Base-by-base conservation (phyloP, 2,329 filamentous ascomycete species). In the Penicillium sp. region DNA sequence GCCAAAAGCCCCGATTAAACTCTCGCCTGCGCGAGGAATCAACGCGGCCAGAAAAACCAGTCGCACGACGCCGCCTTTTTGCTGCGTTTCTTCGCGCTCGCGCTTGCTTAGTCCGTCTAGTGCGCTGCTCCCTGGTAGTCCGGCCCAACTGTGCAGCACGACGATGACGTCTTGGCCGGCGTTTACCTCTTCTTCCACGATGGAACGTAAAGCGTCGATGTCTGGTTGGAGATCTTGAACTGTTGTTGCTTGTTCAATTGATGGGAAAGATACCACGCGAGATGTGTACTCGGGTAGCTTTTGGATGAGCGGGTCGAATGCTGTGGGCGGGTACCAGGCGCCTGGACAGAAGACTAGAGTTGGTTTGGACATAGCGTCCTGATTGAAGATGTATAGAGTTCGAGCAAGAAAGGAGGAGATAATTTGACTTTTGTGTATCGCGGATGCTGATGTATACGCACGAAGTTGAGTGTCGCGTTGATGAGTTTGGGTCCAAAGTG, bases 81-180 rank as follows among this genome's bases (percentile, higher is more conserved):
- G 49, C 3, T 56, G 56, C 11, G 41, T 40, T 13, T 46, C 31
- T 34, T 57, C 41, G 6, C 60, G 50, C 11, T 58, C 52, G 2
- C 42, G 25, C 28, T 56, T 59, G 18, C 54, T 55, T 15, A 67
- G 53, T 1, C 59, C 60, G 8, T 56, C 46, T 1, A 63, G 41
- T 2, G 57, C 55, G 39, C 61, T 61, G 45, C 52, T 64, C 11
- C 62, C 62, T 0, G 61, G 61, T 7, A 65, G 37, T 2, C 60
- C 59, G 3, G 61, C 54, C 57, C 63, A 65, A 41, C 62, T 64
- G 48, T 65, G 62, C 16, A 51, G 46, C 4, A 64, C 35, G 3
- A 65, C 30, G 11, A 63, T 42, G 5, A 64, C 48, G 5, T 62
- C 52, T 12, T 47, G 43, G 0, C 64, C 63, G 1, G 53, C 47